Percentiles rank a stretch among this genome's conserved stretches.
These are phyloP conservation scores for Nitzschia sp. DNA, from an alignment of 108 stramenopile species.

Conservation along the genomic window DNA sequence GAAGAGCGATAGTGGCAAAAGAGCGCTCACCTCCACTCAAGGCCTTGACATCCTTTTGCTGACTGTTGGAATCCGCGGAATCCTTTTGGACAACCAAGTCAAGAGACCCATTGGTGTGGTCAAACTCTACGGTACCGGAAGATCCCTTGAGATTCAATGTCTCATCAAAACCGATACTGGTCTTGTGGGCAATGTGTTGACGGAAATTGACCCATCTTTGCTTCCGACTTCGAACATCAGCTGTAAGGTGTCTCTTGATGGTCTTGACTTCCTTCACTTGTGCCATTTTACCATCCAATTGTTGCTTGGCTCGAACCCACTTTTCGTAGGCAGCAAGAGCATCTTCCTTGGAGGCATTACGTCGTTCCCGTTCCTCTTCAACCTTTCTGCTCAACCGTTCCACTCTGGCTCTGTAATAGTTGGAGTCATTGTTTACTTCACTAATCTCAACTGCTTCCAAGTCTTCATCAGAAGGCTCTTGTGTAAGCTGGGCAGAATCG, in stretches of 20 bases:
- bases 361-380: conserved; percentile 56
- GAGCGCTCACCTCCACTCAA: conserved; percentile 84
- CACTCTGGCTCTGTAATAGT: conserved; percentile 55
- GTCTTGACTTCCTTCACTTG: conserved; percentile 51
- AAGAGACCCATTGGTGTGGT: conserved; percentile 59
- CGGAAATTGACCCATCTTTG: conserved; percentile 61
- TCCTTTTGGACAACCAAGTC: conserved; percentile 78
- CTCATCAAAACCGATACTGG: conserved; percentile 69
- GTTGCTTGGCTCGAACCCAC: conserved; percentile 58
- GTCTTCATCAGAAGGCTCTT: conserved; percentile 66
- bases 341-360: conserved; percentile 55
- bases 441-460: conserved; percentile 60
- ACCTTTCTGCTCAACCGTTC: conserved; percentile 45
- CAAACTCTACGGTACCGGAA: conserved; percentile 69
- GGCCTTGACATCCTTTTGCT: conserved; percentile 83
- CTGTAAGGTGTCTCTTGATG: conserved; percentile 30
- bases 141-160: conserved; percentile 77
- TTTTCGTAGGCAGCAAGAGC: conserved; percentile 66
- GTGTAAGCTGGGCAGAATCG: conserved; percentile 14
- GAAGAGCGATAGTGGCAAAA: conserved; percentile 86
- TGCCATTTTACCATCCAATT: conserved; percentile 52
- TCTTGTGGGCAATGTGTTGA: conserved; percentile 54
- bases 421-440: conserved; percentile 23
- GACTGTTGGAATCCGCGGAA: conserved; percentile 49
- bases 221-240: conserved; percentile 53